A percentile compares a stretch with the other conserved stretches of the same genome.
Conservation (phyloP, 1,139 yeast species). For the Saccharomyces hybrid region DNA sequence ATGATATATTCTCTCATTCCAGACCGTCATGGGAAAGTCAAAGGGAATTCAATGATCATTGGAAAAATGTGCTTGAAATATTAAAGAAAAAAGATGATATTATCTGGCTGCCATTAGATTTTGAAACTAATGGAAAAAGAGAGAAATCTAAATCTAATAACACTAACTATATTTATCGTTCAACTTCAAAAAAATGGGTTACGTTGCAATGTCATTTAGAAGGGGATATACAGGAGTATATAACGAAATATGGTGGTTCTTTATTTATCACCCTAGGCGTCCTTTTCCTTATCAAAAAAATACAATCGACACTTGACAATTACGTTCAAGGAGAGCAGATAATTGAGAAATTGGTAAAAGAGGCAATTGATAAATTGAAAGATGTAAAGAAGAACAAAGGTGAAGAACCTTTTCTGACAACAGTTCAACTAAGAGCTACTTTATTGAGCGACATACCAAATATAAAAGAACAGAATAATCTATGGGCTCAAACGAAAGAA, state of each 20-base stretch:
- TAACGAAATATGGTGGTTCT: constrained; percentile 36
- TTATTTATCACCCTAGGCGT: constrained; percentile 4
- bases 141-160: not conserved
- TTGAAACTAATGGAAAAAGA: constrained; percentile 32
- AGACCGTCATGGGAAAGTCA: constrained; percentile 46
- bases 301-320: constrained; percentile 13
- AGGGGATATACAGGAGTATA: constrained; percentile 39
- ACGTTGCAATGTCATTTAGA: constrained; percentile 48
- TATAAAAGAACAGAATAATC: constrained; percentile 38
- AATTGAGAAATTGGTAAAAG: constrained; percentile 27
- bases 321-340: constrained; percentile 34
- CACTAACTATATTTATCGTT: constrained; percentile 38
- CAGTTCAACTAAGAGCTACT: constrained; percentile 65
- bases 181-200: constrained; percentile 53
- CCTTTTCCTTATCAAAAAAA: not conserved
- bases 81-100: constrained; percentile 61
- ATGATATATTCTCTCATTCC: constrained; percentile 48
- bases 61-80: constrained; percentile 54
- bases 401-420: constrained; percentile 44
- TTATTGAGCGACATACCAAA: constrained; percentile 39
- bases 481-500: constrained; percentile 57
- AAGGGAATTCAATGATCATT: constrained; percentile 32
- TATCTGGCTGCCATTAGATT: constrained; percentile 52
- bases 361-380: constrained; percentile 39
- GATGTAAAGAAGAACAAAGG: constrained; percentile 29